phyloP scores from a whole-genome alignment of 768 basidiomycete species.

The Chlorophyllum brunneum region DNA sequence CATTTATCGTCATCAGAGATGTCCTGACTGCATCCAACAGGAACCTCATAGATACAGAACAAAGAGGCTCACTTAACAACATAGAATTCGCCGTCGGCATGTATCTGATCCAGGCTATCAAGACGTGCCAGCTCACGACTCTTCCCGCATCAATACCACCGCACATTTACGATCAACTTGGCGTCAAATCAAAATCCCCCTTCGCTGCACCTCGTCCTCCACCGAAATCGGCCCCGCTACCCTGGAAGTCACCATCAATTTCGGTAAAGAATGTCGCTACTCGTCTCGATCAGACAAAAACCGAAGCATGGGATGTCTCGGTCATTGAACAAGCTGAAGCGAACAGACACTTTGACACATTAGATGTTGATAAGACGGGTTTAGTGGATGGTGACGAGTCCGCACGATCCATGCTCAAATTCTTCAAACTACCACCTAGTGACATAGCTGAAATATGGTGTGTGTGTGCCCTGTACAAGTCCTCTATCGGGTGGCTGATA shows the following conservation, averaged over 20 bases:
- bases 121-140: conserved; percentile 27
- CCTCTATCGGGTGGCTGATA: not conserved
- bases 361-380: conserved; percentile 28
- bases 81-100: conserved; percentile 69
- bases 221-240: conserved; percentile 6
- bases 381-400: conserved; percentile 30
- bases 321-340: conserved; percentile 19
- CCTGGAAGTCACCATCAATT: conserved; percentile 6
- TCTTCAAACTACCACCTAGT: conserved; percentile 21
- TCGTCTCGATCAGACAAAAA: not conserved
- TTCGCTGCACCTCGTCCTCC: conserved; percentile 6
- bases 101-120: conserved; percentile 52
- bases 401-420: conserved; percentile 29
- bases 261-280: not conserved
- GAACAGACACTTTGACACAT: conserved; percentile 26
- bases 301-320: conserved; percentile 9
- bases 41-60: conserved; percentile 58
- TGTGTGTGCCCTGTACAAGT: not conserved
- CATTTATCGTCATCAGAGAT: not conserved
- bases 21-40: conserved; percentile 24
- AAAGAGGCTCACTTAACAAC: conserved; percentile 57
- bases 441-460: conserved; percentile 36
- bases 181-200: conserved; percentile 7
- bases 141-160: conserved; percentile 30
- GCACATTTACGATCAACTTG: conserved; percentile 27